These are phyloP conservation scores for Russula brevipes DNA, from an alignment of 768 basidiomycete genomes.

Conservation along the genomic window DNA sequence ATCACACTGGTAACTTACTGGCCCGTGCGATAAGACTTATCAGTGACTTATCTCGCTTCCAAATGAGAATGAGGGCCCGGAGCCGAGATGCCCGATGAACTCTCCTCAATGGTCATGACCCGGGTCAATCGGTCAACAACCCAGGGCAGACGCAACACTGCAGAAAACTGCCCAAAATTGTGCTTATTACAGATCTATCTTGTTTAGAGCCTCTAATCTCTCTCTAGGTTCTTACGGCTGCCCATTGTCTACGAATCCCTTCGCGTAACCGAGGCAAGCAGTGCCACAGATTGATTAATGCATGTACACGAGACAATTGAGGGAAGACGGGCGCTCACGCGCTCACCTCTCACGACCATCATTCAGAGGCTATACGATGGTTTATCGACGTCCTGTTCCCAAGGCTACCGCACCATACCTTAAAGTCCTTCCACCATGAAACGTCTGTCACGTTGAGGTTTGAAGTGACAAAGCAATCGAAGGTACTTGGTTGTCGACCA, in stretches of 20 bases:
- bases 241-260: not conserved
- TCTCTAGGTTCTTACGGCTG: not conserved
- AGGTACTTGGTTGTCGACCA: not conserved
- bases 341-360: conserved; percentile 12
- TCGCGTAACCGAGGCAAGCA: not conserved
- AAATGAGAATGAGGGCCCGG: too few species aligned
- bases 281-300: not conserved
- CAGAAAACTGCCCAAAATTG: too few species aligned
- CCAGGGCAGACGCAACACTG: too few species aligned
- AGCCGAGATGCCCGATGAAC: too few species aligned
- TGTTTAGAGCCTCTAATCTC: not conserved
- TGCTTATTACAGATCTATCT: too few species aligned
- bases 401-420: not conserved
- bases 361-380: not conserved
- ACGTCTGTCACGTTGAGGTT: not conserved
- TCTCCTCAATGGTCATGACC: too few species aligned
- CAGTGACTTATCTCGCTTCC: too few species aligned
- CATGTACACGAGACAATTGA: not conserved
- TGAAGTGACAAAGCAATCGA: not conserved
- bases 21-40: too few species aligned
- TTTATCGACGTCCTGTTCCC: not conserved
- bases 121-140: too few species aligned
- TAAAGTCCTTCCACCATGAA: not conserved
- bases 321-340: not conserved
- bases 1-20: too few species aligned